Conservation (phyloP, 331 rosid genomes). For the Dryas integrifolia region DNA sequence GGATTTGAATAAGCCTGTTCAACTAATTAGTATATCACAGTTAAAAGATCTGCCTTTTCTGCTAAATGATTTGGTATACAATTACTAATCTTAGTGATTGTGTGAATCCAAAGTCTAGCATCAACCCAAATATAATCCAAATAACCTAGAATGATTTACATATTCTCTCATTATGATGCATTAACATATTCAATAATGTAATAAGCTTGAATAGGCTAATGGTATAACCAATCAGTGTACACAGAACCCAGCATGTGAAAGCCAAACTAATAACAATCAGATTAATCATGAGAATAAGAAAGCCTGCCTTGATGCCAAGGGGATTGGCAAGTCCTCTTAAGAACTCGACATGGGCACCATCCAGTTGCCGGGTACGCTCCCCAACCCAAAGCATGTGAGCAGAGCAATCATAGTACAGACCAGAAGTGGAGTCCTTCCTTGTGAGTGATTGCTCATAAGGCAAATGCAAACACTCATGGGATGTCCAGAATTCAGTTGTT, state of each 20-base stretch:
- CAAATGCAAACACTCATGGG: conserved; percentile 68
- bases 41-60: no score
- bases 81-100: not conserved
- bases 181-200: not conserved
- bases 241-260: not conserved
- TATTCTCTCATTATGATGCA: not conserved
- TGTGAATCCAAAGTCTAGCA: not conserved
- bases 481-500: conserved; percentile 73
- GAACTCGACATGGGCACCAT: conserved; percentile 75
- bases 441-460: conserved; percentile 72
- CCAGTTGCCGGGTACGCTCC: conserved; percentile 72
- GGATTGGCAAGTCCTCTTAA: conserved; percentile 71
- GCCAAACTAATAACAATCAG: not conserved
- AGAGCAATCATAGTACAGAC: conserved; percentile 69
- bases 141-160: not conserved
- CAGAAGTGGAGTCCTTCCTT: conserved; percentile 68
- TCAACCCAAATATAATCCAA: not conserved
- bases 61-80: not conserved
- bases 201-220: not conserved
- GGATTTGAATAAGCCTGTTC: not conserved
- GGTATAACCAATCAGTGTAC: not conserved
- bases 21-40: not conserved
- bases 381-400: conserved; percentile 84
- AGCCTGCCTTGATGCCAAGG: conserved; percentile 60
- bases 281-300: not conserved